Conservation (phyloP, 306 rosid genomes). For the Sindora glabra region DNA sequence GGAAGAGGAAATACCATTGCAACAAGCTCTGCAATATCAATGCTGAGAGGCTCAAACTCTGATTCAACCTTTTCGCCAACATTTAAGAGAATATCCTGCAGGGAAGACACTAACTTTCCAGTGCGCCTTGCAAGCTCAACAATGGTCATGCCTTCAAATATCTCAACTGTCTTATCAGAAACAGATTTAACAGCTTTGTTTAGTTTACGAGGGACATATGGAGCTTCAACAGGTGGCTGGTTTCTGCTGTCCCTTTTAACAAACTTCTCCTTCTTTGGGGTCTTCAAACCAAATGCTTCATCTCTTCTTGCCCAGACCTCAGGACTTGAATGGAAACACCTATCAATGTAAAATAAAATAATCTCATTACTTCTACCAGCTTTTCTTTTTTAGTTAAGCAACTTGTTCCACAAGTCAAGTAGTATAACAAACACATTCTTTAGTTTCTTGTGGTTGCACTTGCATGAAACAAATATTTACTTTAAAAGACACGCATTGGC, state of each 20-base stretch:
- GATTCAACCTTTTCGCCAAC: conserved; percentile 80
- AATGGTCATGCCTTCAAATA: conserved; percentile 87
- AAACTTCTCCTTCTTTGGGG: conserved; percentile 58
- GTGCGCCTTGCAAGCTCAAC: conserved; percentile 77
- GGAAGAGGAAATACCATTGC: conserved; percentile 66
- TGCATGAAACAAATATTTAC: no score
- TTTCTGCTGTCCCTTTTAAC: conserved; percentile 36
- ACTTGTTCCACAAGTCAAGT: not conserved
- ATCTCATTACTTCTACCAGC: not conserved
- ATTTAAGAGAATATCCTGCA: conserved; percentile 61
- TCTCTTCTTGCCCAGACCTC: conserved; percentile 41
- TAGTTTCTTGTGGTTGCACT: no score
- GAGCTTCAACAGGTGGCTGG: conserved; percentile 75
- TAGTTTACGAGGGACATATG: conserved; percentile 51
- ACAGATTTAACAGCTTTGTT: conserved; percentile 36
- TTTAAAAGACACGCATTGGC: not conserved
- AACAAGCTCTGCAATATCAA: conserved; percentile 68
- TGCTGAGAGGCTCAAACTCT: conserved; percentile 75
- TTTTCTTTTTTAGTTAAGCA: not conserved
- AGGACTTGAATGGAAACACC: conserved; percentile 64
- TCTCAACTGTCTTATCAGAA: conserved; percentile 62
- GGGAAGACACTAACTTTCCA: conserved; percentile 47
- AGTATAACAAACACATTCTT: not conserved
- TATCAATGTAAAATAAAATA: conserved; percentile 18
- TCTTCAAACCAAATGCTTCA: conserved; percentile 44